phyloP scores from a whole-genome alignment of 208 protist species.

The Leishmania gerbilli region DNA sequence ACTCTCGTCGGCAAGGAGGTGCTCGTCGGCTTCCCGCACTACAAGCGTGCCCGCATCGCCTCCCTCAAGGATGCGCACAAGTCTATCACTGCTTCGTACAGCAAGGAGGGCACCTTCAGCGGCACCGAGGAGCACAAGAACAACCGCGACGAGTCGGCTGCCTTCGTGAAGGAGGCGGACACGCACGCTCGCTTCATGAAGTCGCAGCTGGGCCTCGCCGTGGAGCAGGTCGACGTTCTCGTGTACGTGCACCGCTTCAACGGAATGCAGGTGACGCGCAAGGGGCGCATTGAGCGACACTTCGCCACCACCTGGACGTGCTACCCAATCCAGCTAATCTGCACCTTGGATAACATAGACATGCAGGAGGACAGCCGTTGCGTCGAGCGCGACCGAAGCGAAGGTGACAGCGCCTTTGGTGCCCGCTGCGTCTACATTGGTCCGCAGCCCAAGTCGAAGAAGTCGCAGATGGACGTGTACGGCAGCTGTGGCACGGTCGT shows the following conservation, averaged over 20 bases:
- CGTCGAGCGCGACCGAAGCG: slow-evolving; percentile 65
- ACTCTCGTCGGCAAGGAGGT: slow-evolving; percentile 79
- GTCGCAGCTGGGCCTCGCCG: slow-evolving; percentile 75
- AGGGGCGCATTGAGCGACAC: slow-evolving; percentile 61
- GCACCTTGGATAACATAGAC: slow-evolving; percentile 54
- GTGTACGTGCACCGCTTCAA: slow-evolving; percentile 87
- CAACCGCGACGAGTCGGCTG: slow-evolving; percentile 63
- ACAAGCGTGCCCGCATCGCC: slow-evolving; percentile 83
- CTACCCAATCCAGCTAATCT: slow-evolving; percentile 74
- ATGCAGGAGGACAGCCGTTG: slow-evolving; percentile 78
- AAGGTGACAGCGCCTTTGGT: slow-evolving; percentile 52
- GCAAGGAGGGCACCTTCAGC: slow-evolving; percentile 57
- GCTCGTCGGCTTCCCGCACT: slow-evolving; percentile 87
- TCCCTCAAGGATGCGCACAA: slow-evolving; percentile 57
- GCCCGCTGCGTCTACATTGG: slow-evolving; percentile 75
- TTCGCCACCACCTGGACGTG: slow-evolving; percentile 79
- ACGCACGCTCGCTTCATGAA: slow-evolving; percentile 79
- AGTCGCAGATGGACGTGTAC: slow-evolving; percentile 39
- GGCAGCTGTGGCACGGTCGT: slow-evolving; percentile 57
- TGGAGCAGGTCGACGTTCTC: slow-evolving; percentile 59
- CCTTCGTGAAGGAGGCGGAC: slow-evolving; percentile 71
- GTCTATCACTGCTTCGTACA: slow-evolving; percentile 55
- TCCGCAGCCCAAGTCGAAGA: slow-evolving; percentile 56
- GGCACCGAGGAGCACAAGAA: slow-evolving; percentile 55
- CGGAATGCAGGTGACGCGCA: slow-evolving; percentile 65